A percentile compares a stretch with the other conserved stretches of the same genome.
phyloP scores from a whole-genome alignment of 805 yeast species.

The Sugiyamaella smithiae region DNA sequence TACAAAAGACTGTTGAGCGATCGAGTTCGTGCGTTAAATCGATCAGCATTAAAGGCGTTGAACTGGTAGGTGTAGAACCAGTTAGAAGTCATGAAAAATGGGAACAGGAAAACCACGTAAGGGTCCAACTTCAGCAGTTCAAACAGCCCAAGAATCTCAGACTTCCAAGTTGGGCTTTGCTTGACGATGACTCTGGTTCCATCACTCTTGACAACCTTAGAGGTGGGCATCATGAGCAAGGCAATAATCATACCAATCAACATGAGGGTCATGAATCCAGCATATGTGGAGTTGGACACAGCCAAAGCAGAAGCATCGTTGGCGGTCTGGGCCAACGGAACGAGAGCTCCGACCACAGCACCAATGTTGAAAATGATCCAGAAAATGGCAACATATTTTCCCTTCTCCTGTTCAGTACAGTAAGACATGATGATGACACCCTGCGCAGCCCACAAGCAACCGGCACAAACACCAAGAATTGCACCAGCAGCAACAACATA shows the following conservation, averaged over 20 bases:
- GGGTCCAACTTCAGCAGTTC: conserved; percentile 42
- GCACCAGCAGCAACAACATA: conserved; percentile 58
- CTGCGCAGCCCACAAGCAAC: conserved; percentile 58
- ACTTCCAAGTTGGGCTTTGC: conserved; percentile 45
- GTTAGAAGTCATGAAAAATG: conserved; percentile 61
- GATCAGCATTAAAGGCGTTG: conserved; percentile 53
- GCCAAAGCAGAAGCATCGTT: conserved; percentile 33
- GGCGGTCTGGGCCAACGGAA: conserved; percentile 55
- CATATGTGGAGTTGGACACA: conserved; percentile 49
- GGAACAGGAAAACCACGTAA: conserved; percentile 50
- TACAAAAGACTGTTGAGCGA: conserved; percentile 59
- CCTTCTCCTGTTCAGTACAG: conserved; percentile 53
- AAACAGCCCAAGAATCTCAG: conserved; percentile 44
- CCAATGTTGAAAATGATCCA: conserved; percentile 64
- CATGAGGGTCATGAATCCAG: conserved; percentile 55
- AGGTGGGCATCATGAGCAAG: conserved; percentile 46
- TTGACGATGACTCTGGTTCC: conserved; percentile 47
- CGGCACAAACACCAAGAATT: conserved; percentile 54
- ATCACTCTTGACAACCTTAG: conserved; percentile 49
- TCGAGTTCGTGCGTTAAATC: conserved; percentile 58
- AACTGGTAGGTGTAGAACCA: conserved; percentile 68
- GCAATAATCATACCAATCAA: conserved; percentile 46
- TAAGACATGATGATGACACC: conserved; percentile 57
- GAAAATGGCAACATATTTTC: conserved; percentile 50
- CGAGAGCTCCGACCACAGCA: conserved; percentile 56